Evolutionary conservation across 176 grass and related monocot genomes (phyloP).

Genomic region (Paspalum notatum): DNA sequence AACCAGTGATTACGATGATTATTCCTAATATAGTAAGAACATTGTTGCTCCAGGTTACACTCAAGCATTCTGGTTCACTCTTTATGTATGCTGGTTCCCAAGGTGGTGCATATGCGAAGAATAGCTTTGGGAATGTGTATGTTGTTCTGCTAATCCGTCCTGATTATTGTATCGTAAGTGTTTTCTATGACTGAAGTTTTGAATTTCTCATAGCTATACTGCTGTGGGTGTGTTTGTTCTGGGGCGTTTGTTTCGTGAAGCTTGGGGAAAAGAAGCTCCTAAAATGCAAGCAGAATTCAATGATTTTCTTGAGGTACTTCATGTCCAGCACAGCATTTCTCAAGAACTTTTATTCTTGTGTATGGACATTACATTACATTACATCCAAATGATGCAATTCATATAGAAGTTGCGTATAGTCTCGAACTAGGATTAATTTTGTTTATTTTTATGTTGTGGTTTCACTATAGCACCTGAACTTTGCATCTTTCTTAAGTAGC

Average conservation of each 20-base stretch:
- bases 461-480: background rate
- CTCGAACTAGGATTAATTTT: background rate
- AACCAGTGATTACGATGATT: background rate
- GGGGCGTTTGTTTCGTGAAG: slow-evolving; percentile 74
- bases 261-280: slow-evolving; percentile 82
- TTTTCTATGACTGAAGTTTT: slow-evolving; percentile 37
- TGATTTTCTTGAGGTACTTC: slow-evolving; percentile 78
- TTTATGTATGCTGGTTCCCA: slow-evolving; percentile 95
- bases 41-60: slow-evolving; percentile 65
- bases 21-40: slow-evolving; percentile 25
- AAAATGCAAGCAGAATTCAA: slow-evolving; percentile 93
- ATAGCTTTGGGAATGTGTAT: slow-evolving; percentile 95
- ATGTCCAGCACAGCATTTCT: slow-evolving; percentile 20
- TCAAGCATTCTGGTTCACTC: slow-evolving; percentile 93
- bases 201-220: slow-evolving; percentile 70
- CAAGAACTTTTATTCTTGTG: background rate
- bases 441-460: slow-evolving; percentile 3
- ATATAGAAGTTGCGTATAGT: background rate
- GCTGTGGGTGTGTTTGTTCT: slow-evolving; percentile 94
- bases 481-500: background rate
- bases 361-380: background rate
- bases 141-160: slow-evolving; percentile 27
- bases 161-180: slow-evolving; percentile 28
- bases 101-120: slow-evolving; percentile 97
- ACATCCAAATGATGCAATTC: slow-evolving; percentile 1